A percentile compares a stretch with the other conserved stretches of the same genome.
These are phyloP conservation scores for Ogataea pini DNA, from an alignment of 805 yeast genomes.

Conservation along the genomic window DNA sequence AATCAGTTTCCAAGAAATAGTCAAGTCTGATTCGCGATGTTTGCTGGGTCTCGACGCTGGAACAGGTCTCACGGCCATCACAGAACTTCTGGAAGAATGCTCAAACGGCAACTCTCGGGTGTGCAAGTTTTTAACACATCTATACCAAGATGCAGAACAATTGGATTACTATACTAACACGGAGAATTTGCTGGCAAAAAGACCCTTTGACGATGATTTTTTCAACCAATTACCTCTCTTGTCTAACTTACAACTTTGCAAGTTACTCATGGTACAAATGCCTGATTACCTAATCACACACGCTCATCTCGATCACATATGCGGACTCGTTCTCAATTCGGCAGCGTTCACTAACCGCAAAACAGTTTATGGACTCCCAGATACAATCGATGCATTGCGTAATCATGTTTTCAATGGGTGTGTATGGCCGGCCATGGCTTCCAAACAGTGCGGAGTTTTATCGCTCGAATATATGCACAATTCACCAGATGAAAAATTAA, in stretches of 20 bases:
- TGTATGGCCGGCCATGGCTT: constrained; percentile 76
- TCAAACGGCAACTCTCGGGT: constrained; percentile 2
- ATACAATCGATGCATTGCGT: constrained; percentile 54
- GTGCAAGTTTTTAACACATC: constrained; percentile 15
- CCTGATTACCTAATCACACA: constrained; percentile 65
- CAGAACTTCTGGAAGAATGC: constrained; percentile 36
- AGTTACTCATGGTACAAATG: constrained; percentile 37
- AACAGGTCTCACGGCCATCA: constrained; percentile 58
- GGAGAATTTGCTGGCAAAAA: not conserved
- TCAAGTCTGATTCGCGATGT: constrained; percentile 32
- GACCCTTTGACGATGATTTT: constrained; percentile 12
- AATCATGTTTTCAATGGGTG: constrained; percentile 66
- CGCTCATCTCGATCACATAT: constrained; percentile 81
- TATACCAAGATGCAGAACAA: constrained; percentile 20
- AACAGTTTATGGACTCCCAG: constrained; percentile 51
- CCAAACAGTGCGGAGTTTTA: constrained; percentile 27
- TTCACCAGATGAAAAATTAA: constrained; percentile 1
- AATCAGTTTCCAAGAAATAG: constrained; percentile 42
- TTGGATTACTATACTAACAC: constrained; percentile 13
- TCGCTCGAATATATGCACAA: not conserved
- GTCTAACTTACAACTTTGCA: constrained; percentile 16
- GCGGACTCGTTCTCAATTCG: constrained; percentile 68
- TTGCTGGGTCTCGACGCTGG: constrained; percentile 79
- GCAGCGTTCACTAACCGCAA: constrained; percentile 50
- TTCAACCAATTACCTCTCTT: constrained; percentile 5